Conservation (phyloP, 306 rosid genomes). For the Mimosa bimucronata region DNA sequence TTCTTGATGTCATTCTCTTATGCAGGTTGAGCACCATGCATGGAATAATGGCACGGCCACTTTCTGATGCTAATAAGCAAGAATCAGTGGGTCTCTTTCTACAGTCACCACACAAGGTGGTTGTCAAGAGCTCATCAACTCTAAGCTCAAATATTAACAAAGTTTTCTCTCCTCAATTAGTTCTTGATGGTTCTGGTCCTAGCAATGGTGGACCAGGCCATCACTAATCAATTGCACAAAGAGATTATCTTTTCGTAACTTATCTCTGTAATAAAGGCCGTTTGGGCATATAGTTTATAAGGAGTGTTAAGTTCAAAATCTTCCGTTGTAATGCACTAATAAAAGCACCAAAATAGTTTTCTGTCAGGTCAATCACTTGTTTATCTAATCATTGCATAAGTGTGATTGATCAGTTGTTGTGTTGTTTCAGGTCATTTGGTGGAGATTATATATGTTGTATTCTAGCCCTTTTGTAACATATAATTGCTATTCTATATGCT, state of each 20-base stretch:
- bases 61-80: slow-evolving; percentile 9
- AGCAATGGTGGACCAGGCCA: slow-evolving; percentile 34
- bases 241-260: neutral
- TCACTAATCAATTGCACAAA: neutral
- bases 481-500: too few relatives aligned
- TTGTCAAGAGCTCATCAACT: slow-evolving; percentile 14
- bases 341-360: neutral
- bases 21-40: slow-evolving; percentile 10
- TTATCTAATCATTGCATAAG: neutral
- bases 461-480: too few relatives aligned
- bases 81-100: slow-evolving; percentile 3
- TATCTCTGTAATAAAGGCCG: neutral
- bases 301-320: neutral
- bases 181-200: slow-evolving; percentile 42
- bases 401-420: neutral
- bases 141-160: neutral
- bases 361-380: neutral
- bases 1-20: slow-evolving; percentile 34
- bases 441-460: neutral
- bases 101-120: neutral
- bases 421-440: neutral
- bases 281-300: neutral
- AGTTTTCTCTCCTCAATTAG: neutral
- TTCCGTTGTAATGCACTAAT: neutral
- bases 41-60: slow-evolving; percentile 36